A percentile compares a stretch with the other conserved stretches of the same genome.
These are phyloP conservation scores for Barnettozyma botsteinii DNA, from an alignment of 805 yeast species.

Conservation along the genomic window DNA sequence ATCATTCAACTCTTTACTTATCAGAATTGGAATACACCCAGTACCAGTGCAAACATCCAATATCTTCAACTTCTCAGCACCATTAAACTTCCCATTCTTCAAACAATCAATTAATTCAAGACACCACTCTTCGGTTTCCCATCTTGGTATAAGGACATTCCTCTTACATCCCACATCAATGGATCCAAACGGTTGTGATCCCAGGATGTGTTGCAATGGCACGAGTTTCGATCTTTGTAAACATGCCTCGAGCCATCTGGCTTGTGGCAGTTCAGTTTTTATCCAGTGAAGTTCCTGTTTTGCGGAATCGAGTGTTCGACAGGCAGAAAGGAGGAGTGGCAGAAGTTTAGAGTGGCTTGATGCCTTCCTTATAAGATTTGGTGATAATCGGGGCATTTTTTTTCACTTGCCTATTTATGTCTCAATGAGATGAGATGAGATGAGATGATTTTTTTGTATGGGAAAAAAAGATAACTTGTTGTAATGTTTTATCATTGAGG, in stretches of 20 bases:
- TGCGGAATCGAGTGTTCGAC: constrained; percentile 34
- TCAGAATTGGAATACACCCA: constrained; percentile 72
- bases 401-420: background rate
- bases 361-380: constrained; percentile 11
- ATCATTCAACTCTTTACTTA: constrained; percentile 41
- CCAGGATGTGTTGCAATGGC: constrained; percentile 83
- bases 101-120: constrained; percentile 31
- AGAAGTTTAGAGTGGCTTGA: constrained; percentile 8
- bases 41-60: constrained; percentile 83
- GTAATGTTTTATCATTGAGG: background rate
- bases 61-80: constrained; percentile 21
- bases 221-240: constrained; percentile 41
- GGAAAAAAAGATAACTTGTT: no score
- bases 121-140: constrained; percentile 96
- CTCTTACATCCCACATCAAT: constrained; percentile 52
- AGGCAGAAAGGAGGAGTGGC: constrained; percentile 15
- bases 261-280: constrained; percentile 43
- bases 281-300: constrained; percentile 62
- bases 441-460: background rate
- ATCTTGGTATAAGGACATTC: constrained; percentile 80
- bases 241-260: constrained; percentile 49
- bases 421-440: background rate
- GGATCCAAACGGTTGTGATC: constrained; percentile 80
- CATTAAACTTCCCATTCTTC: constrained; percentile 5
- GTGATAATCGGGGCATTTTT: constrained; percentile 20